Base-by-base conservation (phyloP, 495 filamentous ascomycete species). In the Trichocladium antarcticum region DNA sequence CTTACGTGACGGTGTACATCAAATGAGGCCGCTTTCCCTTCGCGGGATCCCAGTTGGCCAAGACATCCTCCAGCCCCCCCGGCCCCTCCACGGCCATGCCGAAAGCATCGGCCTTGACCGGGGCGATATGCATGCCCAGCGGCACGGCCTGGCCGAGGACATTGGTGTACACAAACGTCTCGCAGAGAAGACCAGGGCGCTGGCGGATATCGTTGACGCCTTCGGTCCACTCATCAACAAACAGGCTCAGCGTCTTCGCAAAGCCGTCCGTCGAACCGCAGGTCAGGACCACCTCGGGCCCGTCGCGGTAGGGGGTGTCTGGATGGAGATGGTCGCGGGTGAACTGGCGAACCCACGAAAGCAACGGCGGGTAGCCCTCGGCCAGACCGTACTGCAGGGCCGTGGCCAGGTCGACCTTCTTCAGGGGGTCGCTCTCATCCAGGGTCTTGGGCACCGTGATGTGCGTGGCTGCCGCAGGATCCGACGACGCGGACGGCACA, bases 1-100 rank as follows among this genome's bases (percentile, higher is more conserved):
- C 85, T 74, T 67, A 89, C 79, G 89, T 85, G 39, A 97, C 82
- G 14, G 87, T 94, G 55, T 95, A 96, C 75, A 96, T 76, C 53
- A 95, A 58, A 63, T 89, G 84, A 21, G 89, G 90, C 39, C 83
- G 71, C 54, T 77, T 79, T 0, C 88, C 88, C 53, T 73, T 81
- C 12, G 66, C 67, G 22, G 68, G 66, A 60, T 96, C 84, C 89
- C 89, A 95, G 54, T 84, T 85, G 36, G 78, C 74, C 24, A 95
- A 68, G 4, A 92, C 78, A 59, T 94, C 84, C 21, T 77, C 73
- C 49, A 97, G 68, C 5, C 86, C 84, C 11, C 84, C 85, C 14
- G 72, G 67, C 0, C 87, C 87, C 11, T 63, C 59, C 0, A 70
- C 65, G 2, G 72, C 53, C 85, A 95, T 90, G 12, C 90, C 90